Conservation (phyloP, 2,329 filamentous ascomycete species). For the Zymoseptoria brevis region DNA sequence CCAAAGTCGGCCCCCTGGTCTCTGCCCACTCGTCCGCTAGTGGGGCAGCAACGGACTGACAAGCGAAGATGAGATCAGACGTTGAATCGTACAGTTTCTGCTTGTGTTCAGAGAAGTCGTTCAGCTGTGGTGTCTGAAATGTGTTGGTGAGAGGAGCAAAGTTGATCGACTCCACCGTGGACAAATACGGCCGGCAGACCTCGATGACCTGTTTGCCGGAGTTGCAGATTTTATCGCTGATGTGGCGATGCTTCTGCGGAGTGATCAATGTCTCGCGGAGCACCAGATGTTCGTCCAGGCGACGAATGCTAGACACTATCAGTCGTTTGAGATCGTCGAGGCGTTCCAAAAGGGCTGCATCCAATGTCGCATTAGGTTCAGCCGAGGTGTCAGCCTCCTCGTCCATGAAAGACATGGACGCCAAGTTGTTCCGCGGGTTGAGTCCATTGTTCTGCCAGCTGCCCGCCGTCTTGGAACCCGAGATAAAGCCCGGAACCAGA, state of each 20-base stretch:
- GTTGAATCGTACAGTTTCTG: conserved; percentile 90
- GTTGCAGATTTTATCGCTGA: conserved; percentile 74
- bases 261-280: conserved; percentile 76
- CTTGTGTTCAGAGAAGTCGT: conserved; percentile 83
- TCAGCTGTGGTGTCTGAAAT: conserved; percentile 75
- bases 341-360: conserved; percentile 68
- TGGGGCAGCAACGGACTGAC: conserved; percentile 85
- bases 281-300: conserved; percentile 75
- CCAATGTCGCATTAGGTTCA: conserved; percentile 67
- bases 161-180: conserved; percentile 85
- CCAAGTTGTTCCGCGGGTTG: conserved; percentile 58
- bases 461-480: conserved; percentile 73
- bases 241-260: conserved; percentile 64
- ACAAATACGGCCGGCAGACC: conserved; percentile 81
- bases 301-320: conserved; percentile 76
- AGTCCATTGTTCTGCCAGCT: conserved; percentile 70
- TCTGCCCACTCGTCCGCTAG: conserved; percentile 94
- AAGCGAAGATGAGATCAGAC: conserved; percentile 77
- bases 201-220: conserved; percentile 76
- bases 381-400: conserved; percentile 68
- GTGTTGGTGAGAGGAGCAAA: conserved; percentile 68
- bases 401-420: conserved; percentile 64
- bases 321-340: conserved; percentile 80
- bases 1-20: conserved; percentile 78
- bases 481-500: conserved; percentile 87